Evolutionary conservation across 495 filamentous ascomycete genomes (phyloP), one percentile per base, ranked within the genome.

Genomic region (Thozetella sp.): DNA sequence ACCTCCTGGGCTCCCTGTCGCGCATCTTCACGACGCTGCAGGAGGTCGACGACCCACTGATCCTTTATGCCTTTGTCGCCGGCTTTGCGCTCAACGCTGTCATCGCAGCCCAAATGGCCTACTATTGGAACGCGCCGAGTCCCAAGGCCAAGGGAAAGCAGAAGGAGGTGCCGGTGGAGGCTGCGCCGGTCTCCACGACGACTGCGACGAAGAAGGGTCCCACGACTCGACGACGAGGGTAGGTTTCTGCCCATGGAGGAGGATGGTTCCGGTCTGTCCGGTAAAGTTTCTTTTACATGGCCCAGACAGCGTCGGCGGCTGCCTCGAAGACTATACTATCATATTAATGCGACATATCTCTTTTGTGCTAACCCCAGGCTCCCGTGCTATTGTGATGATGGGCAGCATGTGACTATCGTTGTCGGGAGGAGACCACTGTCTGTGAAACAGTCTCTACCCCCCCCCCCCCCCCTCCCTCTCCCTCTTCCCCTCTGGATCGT

Each of bases 1-100:
- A 97, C 75, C 92, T 99, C 65, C 79, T 85, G 66, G 95, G 95
- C 13, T 95, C 91, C 58, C 86, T 97, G 40, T 90, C 92, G 13
- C 88, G 95, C 66, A 96, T 99, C 79, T 97, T 97, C 75, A 99
- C 95, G 20, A 99, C 96, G 2, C 74, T 98, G 52, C 92, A 97
- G 67, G 95, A 99, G 80, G 93, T 97, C 61, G 89, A 95, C 64
- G 95, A 99, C 74, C 90, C 91, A 72, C 80, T 98, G 57, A 97
- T 99, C 64, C 84, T 99, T 17, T 97, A 94, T 71, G 90, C 93
- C 22, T 97, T 95, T 81, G 72, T 97, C 50, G 92, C 91, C 1
- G 96, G 90, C 22, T 97, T 96, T 71, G 76, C 81, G 26, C 85
- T 99, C 63, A 99, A 99, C 76, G 76, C 88, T 61, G 83, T 99